Conservation (phyloP, 75 land plant genomes). For the Isoetes taiwanensis region DNA sequence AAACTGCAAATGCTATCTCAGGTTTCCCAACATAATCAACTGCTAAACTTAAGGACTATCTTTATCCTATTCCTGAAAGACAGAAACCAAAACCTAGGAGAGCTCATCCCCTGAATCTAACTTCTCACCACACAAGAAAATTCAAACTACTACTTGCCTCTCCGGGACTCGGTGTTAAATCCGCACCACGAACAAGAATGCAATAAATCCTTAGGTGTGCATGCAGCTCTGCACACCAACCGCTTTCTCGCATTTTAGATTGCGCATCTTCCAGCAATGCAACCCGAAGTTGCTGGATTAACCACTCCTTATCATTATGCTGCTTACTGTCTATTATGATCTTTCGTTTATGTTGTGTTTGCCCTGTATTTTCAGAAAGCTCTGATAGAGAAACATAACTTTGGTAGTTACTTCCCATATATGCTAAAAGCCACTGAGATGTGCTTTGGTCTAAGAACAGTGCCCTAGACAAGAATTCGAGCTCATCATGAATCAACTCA, state of each 20-base stretch:
- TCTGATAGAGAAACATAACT: no score
- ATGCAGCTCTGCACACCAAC: constrained; percentile 31
- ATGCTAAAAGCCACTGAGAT: constrained; percentile 27
- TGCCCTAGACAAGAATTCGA: constrained; percentile 27
- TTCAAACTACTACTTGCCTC: constrained; percentile 24
- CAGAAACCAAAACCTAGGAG: no score
- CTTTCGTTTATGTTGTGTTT: no score
- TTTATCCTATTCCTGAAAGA: no score
- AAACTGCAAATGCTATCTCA: no score
- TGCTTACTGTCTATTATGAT: neutral
- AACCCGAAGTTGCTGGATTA: constrained; percentile 11
- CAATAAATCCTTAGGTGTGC: constrained; percentile 35
- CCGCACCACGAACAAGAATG: constrained; percentile 25
- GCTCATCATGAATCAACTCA: constrained; percentile 32
- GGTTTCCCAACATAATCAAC: no score
- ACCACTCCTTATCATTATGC: constrained; percentile 12
- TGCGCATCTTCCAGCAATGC: constrained; percentile 26
- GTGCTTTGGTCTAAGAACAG: constrained; percentile 22
- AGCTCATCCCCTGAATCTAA: no score
- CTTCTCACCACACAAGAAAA: no score
- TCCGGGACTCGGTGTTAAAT: constrained; percentile 25
- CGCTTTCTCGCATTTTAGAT: constrained; percentile 14
- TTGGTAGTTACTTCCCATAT: no score
- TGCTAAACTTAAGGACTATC: no score
- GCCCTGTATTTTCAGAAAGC: no score